Evolutionary conservation across 768 basidiomycete species (phyloP), one percentile per base, ranked within the genome.

Genomic region (Pleurotus djamor): DNA sequence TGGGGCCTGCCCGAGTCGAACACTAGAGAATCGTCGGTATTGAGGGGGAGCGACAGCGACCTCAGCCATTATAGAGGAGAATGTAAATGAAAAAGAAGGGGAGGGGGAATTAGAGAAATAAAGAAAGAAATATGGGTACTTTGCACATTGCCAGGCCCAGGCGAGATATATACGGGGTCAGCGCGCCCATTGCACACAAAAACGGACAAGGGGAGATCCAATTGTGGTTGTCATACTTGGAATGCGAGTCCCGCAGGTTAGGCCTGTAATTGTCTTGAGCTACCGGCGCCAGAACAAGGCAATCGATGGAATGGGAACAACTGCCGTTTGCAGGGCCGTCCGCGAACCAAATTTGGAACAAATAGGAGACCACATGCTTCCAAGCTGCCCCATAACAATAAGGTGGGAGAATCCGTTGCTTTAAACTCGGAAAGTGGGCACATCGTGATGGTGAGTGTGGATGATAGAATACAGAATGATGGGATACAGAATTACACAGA

Each of bases 1-100:
- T 14, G 80, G 78, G 73, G 66, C 80, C 77, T 69, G 80, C 76
- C 79, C 80, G 72, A 71, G 77, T 72, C 78, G 76, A 68, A 74
- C 66, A 63, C 54, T 56, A 16, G 79, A 79, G 69, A 72, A 77
- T 72, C 80, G 76, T 72, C 77, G 74, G 74, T 82, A 81, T 64
- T 69, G 73, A 64, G 82, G 80, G 57, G 79, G 80, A 68, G 80
- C 76, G 70, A 70, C 71, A 58, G 73, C 73, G 76, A 80, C 79
- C 79, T 56, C 38, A 32, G 54, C 10, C 54, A 56, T 56, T 56
- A 44, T 56, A 16, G 8, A 17, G 21, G 16, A 48, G 8, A 28
- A 28, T 28, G 21, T 28, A 28, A 28, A 55, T 61, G 21, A 14
- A 48, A 16, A 35, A 54, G 35, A 35, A 80, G 79, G 61, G 66